Evolutionary conservation across 495 filamentous ascomycete species (phyloP).

Genomic region (Arthonia radiata): DNA sequence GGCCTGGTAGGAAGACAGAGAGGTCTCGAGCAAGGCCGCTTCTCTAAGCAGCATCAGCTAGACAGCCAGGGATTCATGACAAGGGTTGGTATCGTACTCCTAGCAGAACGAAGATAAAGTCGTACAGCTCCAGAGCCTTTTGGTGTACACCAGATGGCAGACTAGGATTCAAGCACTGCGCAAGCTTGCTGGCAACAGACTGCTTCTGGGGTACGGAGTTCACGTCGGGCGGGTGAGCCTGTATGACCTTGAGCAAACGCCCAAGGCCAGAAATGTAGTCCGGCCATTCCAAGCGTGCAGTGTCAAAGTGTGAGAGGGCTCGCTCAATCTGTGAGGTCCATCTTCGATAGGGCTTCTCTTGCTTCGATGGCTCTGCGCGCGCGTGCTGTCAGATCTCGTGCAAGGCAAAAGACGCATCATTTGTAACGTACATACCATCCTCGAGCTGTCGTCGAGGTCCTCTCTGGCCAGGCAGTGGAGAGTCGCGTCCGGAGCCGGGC

Average conservation of each 20-base stretch:
- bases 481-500: no score
- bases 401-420: no score
- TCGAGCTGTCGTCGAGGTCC: background rate
- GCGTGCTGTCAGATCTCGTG: no score
- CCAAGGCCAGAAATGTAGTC: slow-evolving; percentile 96
- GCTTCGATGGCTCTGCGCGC: slow-evolving; percentile 42
- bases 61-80: no score
- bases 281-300: slow-evolving; percentile 87
- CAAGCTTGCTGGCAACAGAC: slow-evolving; percentile 65
- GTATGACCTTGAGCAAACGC: slow-evolving; percentile 77
- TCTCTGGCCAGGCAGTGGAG: no score
- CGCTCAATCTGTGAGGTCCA: slow-evolving; percentile 78
- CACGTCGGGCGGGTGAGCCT: slow-evolving; percentile 51
- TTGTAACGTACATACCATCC: background rate
- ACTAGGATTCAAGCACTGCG: slow-evolving; percentile 82
- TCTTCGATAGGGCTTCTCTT: slow-evolving; percentile 76
- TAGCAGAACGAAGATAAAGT: slow-evolving; percentile 58
- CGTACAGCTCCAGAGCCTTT: slow-evolving; percentile 85
- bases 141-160: slow-evolving; percentile 96
- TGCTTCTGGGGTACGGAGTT: slow-evolving; percentile 59
- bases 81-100: slow-evolving; percentile 25
- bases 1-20: slow-evolving; percentile 64
- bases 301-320: slow-evolving; percentile 77
- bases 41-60: slow-evolving; percentile 13
- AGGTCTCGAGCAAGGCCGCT: slow-evolving; percentile 62